Base-by-base conservation (phyloP, 2,329 filamentous ascomycete genomes). In the Pseudocercospora macadamiae region DNA sequence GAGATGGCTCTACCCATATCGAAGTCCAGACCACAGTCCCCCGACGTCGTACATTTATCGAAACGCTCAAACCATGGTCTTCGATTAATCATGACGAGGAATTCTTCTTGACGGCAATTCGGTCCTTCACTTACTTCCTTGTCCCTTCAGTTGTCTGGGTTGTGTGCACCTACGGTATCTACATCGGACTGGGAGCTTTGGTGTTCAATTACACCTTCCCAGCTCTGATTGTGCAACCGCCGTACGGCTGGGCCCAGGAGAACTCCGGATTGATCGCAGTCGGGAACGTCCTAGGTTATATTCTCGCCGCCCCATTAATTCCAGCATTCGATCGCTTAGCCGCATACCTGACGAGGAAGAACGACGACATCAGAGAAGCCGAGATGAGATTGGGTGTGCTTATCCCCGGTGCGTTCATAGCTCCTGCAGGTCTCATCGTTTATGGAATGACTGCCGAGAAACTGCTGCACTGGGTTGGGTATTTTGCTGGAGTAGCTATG, bases 91-190 rank as follows among this genome's bases (percentile, higher is more conserved):
- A 68, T 47, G 71, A 73, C 14, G 68, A 69, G 16, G 63, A 70
- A 34, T 74, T 73, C 60, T 74, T 73, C 68, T 69, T 73, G 63
- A 74, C 72, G 16, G 71, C 71, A 12, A 60, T 68, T 1, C 68
- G 72, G 16, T 70, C 69, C 0, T 73, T 75, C 59, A 70, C 70
- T 4, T 75, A 75, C 62, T 75, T 74, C 56, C 63, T 75, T 3
- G 71, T 75, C 1, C 73, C 73, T 0, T 69, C 71, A 7, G 73
- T 75, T 1, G 55, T 75, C 4, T 75, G 73, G 73, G 71, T 74
- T 3, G 67, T 75, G n/a, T 71, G 71, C 9, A 71, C 67, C 19
- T 75, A 73, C 57, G 73, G 73, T 37, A 71, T 75, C 32, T 75
- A 74, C 64, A 75, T 75, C 52, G 73, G 73, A 9, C 69, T 75